phyloP scores from a whole-genome alignment of 257 asterid genomes.

The Echites panduratus region DNA sequence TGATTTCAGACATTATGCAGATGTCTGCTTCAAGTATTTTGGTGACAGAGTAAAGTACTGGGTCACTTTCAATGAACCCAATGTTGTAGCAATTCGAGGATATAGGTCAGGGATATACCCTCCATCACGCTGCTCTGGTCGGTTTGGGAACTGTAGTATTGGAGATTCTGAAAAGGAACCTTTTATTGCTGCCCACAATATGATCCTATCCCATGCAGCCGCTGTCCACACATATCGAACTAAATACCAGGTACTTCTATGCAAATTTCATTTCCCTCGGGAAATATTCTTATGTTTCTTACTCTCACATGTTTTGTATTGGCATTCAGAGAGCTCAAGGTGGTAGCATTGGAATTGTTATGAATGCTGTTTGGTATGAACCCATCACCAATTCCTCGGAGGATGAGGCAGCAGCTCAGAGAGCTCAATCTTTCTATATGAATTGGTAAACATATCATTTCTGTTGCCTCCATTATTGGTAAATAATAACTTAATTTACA shows the following conservation, averaged over 20 bases:
- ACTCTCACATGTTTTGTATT: neutral
- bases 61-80: constrained; percentile 67
- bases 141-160: constrained; percentile 42
- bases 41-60: constrained; percentile 63
- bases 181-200: constrained; percentile 60
- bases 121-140: constrained; percentile 45
- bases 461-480: neutral
- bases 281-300: neutral
- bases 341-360: constrained; percentile 46
- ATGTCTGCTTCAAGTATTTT: constrained; percentile 48
- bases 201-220: constrained; percentile 52
- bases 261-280: neutral
- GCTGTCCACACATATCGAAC: constrained; percentile 39
- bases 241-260: constrained; percentile 39
- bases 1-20: constrained; percentile 51
- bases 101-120: constrained; percentile 49
- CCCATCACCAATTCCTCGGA: constrained; percentile 42
- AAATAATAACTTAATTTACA: neutral
- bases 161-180: constrained; percentile 57
- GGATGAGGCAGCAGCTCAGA: constrained; percentile 50
- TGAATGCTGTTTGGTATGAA: constrained; percentile 51
- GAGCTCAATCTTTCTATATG: constrained; percentile 52
- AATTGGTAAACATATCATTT: constrained; percentile 34
- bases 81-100: constrained; percentile 41
- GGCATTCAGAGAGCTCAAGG: constrained; percentile 38